Evolutionary conservation across 192 early-diverging fungal species (phyloP), one percentile per base, ranked within the genome.

Genomic region (Coemansia sp.): DNA sequence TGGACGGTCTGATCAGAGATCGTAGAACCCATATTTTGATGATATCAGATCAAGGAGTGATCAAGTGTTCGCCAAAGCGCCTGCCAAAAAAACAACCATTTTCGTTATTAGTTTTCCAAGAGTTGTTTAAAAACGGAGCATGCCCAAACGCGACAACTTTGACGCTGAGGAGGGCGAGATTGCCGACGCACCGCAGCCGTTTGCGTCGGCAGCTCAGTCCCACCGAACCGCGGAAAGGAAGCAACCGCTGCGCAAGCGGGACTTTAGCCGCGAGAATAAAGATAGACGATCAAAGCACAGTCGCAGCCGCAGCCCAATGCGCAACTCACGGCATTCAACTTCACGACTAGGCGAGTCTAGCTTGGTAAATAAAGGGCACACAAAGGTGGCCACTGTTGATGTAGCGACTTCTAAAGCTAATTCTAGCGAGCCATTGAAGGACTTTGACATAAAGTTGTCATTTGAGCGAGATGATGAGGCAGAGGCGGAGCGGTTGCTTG

Each of bases 401-500:
- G 54, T 8, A 11, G 20, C 26, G 24, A 25, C 24, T 10, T 47
- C 46, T 17, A 47, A 14, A 18, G 49, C 49, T 9, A 23, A 5
- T 21, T 17, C 18, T 38, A 25, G 31, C 21, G 14, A 11, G 7
- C 58, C 40, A 7, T 20, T 23, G 26, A 46, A 20, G 46, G 49
- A 18, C n/a, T 12, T 28, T 26, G 57, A 64, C 23, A 56, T 65
- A 58, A 49, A 42, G 15, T 47, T 64, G 58, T 56, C 71, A 3
- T 67, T 82, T 61, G 55, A 74, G 24, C 60, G 74, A 18, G 85
- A 88, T 60, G 74, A 83, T 9, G 86, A 90, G 47, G 85, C 84
- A 21, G 90, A 93, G 36, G 90, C 94, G 66, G 86, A 92, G 58
- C 76, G 83, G 49, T 57, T 91, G 55, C 88, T 96, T 60, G 92